Evolutionary conservation across 1,284 basidiomycete genomes (phyloP).

Genomic region (Puccinia polysora): DNA sequence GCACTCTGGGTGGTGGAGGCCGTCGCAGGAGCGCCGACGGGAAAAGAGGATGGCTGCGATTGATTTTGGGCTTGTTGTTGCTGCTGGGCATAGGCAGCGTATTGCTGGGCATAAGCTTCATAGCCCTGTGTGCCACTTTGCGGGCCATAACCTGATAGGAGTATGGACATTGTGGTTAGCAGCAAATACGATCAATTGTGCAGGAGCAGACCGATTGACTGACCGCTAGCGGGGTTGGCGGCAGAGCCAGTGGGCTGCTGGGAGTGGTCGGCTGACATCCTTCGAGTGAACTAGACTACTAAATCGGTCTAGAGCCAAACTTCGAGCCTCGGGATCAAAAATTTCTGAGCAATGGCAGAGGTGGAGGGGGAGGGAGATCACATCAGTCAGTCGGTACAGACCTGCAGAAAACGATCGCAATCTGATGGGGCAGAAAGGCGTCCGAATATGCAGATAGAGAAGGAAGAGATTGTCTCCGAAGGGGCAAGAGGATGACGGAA

Average conservation of each 20-base stretch:
- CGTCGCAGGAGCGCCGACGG: slow-evolving; percentile 29
- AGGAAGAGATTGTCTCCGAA: no score
- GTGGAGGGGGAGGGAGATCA: no score
- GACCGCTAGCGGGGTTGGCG: slow-evolving; percentile 19
- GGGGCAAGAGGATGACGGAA: no score
- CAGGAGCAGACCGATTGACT: not conserved
- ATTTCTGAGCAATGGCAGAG: no score
- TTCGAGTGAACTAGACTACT: not conserved
- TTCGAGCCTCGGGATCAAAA: not conserved
- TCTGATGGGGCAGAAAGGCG: no score
- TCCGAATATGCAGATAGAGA: no score
- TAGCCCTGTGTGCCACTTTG: slow-evolving; percentile 29
- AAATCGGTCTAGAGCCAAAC: not conserved
- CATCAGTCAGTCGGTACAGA: no score
- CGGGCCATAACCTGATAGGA: slow-evolving; percentile 24
- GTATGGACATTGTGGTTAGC: not conserved
- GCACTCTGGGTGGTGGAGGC: slow-evolving; percentile 30
- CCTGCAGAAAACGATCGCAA: no score
- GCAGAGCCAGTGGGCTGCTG: slow-evolving; percentile 17
- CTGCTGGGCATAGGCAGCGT: slow-evolving; percentile 43
- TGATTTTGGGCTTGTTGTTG: slow-evolving; percentile 39
- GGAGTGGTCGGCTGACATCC: slow-evolving; percentile 23
- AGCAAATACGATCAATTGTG: not conserved
- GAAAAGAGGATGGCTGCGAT: slow-evolving; percentile 28
- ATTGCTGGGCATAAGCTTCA: slow-evolving; percentile 43